A percentile compares a stretch with the other conserved stretches of the same genome.
Evolutionary conservation across 2,329 filamentous ascomycete species (phyloP).

Genomic region (Penicillium paneum): DNA sequence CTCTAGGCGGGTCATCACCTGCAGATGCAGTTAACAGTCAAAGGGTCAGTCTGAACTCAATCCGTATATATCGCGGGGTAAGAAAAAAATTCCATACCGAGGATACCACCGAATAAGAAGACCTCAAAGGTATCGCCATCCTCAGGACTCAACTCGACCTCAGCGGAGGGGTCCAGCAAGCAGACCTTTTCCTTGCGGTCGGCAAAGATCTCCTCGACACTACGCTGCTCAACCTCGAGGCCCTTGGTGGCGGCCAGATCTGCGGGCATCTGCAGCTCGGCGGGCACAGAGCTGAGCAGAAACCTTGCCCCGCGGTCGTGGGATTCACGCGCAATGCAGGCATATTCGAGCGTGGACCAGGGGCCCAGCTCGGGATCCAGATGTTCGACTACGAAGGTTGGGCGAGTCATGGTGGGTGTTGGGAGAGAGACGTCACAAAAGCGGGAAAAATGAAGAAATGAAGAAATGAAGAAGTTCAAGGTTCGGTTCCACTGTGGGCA

Average conservation of each 20-base stretch:
- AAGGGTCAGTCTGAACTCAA: background rate
- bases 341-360: constrained; percentile 94
- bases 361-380: constrained; percentile 89
- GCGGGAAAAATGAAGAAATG: background rate
- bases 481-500: constrained; percentile 5
- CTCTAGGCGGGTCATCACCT: constrained; percentile 92
- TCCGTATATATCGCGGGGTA: background rate
- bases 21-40: constrained; percentile 9
- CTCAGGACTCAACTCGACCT: constrained; percentile 74
- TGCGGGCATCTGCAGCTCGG: constrained; percentile 57
- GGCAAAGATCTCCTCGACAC: constrained; percentile 79
- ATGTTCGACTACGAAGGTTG: constrained; percentile 89
- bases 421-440: constrained; percentile 1
- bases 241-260: constrained; percentile 60
- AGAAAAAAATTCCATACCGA: constrained; percentile 58
- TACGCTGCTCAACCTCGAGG: constrained; percentile 68
- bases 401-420: constrained; percentile 1
- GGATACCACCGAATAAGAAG: constrained; percentile 92
- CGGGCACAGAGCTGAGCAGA: constrained; percentile 75
- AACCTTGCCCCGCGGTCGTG: constrained; percentile 65
- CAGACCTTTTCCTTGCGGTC: constrained; percentile 74
- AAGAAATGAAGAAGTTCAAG: background rate
- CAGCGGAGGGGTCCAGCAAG: constrained; percentile 80
- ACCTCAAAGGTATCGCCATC: constrained; percentile 82
- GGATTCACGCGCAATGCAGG: constrained; percentile 79